A percentile compares a stretch with the other conserved stretches of the same genome.
Evolutionary conservation across 768 basidiomycete genomes (phyloP).

Genomic region (Russula sp.): DNA sequence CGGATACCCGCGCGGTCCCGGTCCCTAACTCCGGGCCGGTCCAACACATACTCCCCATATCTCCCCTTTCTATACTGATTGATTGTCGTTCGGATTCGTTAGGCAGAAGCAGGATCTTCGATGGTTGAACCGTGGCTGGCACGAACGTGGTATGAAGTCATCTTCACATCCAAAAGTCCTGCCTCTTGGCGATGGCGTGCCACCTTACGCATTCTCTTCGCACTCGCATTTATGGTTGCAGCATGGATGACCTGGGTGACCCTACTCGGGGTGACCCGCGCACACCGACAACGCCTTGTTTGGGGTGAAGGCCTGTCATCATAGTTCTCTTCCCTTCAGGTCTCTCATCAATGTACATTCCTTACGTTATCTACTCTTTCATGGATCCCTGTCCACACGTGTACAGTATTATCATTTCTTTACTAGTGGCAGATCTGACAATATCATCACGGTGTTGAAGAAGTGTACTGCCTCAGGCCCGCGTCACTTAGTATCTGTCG

Average conservation of each 20-base stretch:
- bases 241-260: conserved; percentile 55
- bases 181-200: conserved; percentile 68
- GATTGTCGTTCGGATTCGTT: neutral
- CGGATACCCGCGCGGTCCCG: too few species aligned
- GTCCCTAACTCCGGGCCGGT: too few species aligned
- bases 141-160: conserved; percentile 65
- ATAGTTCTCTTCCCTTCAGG: conserved; percentile 29
- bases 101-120: conserved; percentile 61
- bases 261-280: conserved; percentile 60
- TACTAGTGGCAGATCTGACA: neutral
- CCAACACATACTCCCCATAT: too few species aligned
- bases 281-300: conserved; percentile 66
- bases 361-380: neutral
- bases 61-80: neutral
- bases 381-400: conserved; percentile 5
- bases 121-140: conserved; percentile 77
- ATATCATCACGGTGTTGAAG: neutral
- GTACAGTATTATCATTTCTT: conserved; percentile 5
- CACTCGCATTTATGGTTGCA: conserved; percentile 49
- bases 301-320: conserved; percentile 80
- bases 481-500: neutral
- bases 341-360: neutral
- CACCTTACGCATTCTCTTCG: conserved; percentile 42
- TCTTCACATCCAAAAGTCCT: conserved; percentile 67
- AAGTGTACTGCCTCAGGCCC: neutral